Evolutionary conservation across 345 rosid genomes (phyloP).

Genomic region (Orychophragmus violaceus): DNA sequence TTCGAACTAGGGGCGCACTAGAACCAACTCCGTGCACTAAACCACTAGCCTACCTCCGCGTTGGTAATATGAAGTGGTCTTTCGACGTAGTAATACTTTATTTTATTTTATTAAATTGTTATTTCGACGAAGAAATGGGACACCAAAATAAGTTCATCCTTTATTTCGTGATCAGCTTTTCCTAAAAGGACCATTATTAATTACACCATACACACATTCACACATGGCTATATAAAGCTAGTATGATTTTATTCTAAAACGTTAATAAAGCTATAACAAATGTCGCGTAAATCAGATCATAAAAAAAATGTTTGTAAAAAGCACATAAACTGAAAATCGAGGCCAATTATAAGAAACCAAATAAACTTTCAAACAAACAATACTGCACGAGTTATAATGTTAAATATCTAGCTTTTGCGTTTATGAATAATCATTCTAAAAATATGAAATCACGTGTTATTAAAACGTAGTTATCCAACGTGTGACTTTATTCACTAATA

Average conservation of each 20-base stretch:
- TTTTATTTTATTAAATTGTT: neutral
- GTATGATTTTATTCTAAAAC: conserved; percentile 4
- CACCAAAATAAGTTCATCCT: conserved; percentile 18
- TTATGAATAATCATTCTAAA: neutral
- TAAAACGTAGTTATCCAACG: neutral
- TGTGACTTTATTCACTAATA: conserved; percentile 1
- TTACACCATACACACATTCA: conserved; percentile 4
- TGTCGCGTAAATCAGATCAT: conserved; percentile 19
- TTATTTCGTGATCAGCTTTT: conserved; percentile 20
- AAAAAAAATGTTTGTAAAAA: conserved; percentile 1
- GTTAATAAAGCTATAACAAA: conserved; percentile 10
- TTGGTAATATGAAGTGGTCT: conserved; percentile 6
- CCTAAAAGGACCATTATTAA: conserved; percentile 16
- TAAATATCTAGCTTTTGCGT: neutral
- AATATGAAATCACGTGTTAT: conserved; percentile 8
- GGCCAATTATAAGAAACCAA: conserved; percentile 20
- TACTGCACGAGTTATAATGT: neutral
- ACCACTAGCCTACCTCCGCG: too few relatives aligned
- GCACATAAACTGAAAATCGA: conserved; percentile 18
- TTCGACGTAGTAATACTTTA: conserved; percentile 1
- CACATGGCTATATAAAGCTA: conserved; percentile 20
- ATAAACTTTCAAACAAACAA: conserved; percentile 1
- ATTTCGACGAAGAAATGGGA: conserved; percentile 15
- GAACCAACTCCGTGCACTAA: too few relatives aligned
- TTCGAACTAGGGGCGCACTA: too few relatives aligned